Base-by-base conservation (phyloP, 768 basidiomycete species). In the Rickenella mellea region DNA sequence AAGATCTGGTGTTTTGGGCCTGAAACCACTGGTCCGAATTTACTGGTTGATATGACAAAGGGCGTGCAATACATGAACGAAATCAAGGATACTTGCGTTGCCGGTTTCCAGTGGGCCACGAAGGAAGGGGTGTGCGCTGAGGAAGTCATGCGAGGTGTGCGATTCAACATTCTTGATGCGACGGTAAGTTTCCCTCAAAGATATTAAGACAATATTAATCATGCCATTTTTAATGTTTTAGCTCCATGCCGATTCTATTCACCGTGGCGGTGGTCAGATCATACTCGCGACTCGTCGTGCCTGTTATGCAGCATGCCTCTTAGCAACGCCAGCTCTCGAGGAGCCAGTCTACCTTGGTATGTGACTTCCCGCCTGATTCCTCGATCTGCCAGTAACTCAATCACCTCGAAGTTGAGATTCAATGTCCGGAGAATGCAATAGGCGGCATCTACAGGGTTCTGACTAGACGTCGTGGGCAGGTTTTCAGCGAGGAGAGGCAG, bases 1-100 rank as follows among this genome's bases (percentile, higher is more conserved):
- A 70, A 67, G 62, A 70, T 73, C 51, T 73, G 71, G 71, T 63
- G 62, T 56, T 73, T 73, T 64, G 71, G 70, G 47, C 71, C 71
- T 45, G 71, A 73, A 48, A 66, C 61, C 40, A 61, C 60, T 39
- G 71, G 71, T 43, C 66, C 70, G 40, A 73, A 73, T 62, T 51
- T 73, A 46, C 54, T 73, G 48, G 62, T 68, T 50, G 71, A 73
- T 54, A 65, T 57, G 48, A 70, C 70, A 59, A 71, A 71, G 66
- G 71, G 65, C 54, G 62, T 66, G 17, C 69, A 72, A 56, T 71
- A 67, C 65, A 59, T 72, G 45, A 64, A 65, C 65, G 70, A 73
- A 58, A 70, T 71, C 63, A 71, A 71, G 64, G 71, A 73, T 51
- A 69, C 69, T 43, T 66, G 66, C 54, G 69, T 71, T 47, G 68